A percentile compares a stretch with the other conserved stretches of the same genome.
Evolutionary conservation across 2,329 filamentous ascomycete genomes (phyloP).

Genomic region (Calonectria crousiana): DNA sequence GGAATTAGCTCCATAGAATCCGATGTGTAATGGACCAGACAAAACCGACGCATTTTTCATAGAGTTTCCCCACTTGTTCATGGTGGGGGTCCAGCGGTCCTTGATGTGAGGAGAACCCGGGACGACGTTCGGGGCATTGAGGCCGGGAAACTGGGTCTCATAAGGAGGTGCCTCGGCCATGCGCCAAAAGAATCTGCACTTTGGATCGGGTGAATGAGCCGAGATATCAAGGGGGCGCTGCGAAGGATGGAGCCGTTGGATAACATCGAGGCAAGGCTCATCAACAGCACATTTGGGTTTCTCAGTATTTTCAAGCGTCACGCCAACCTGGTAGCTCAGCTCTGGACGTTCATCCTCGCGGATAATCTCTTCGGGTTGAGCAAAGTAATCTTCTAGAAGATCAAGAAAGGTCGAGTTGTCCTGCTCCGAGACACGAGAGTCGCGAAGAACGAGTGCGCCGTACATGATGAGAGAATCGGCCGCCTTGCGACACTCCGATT

Average conservation of each 20-base stretch:
- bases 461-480: conserved; percentile 70
- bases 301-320: conserved; percentile 73
- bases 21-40: neutral
- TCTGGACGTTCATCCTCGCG: conserved; percentile 67
- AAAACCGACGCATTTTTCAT: conserved; percentile 69
- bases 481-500: conserved; percentile 65
- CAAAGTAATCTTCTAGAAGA: conserved; percentile 74
- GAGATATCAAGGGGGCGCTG: conserved; percentile 70
- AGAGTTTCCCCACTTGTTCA: conserved; percentile 69
- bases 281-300: conserved; percentile 74
- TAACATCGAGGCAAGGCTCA: conserved; percentile 70
- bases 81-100: conserved; percentile 64
- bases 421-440: conserved; percentile 67
- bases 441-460: conserved; percentile 70
- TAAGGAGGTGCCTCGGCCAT: conserved; percentile 68
- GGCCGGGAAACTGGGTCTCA: conserved; percentile 64
- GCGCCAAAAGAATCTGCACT: conserved; percentile 74
- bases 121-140: conserved; percentile 68
- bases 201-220: conserved; percentile 69
- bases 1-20: conserved; percentile 1
- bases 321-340: conserved; percentile 71
- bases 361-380: conserved; percentile 63
- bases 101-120: conserved; percentile 63
- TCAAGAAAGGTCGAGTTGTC: conserved; percentile 71
- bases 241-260: conserved; percentile 63